These are phyloP conservation scores for Smittium culicis DNA, from an alignment of 371 early-diverging fungal species.

Conservation along the genomic window DNA sequence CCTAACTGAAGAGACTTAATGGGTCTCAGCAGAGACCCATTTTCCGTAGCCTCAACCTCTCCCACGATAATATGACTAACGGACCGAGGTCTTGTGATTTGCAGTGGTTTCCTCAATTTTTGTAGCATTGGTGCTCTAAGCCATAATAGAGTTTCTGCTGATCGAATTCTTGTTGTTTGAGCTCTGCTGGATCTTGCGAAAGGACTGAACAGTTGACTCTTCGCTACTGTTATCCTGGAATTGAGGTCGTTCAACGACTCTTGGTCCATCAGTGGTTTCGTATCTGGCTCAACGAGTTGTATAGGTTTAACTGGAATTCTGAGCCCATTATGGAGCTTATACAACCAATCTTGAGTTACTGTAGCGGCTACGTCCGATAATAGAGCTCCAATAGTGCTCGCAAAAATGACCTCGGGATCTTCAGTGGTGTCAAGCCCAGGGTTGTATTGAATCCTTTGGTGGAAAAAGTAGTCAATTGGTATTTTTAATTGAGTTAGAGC, in stretches of 20 bases:
- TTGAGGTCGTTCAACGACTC: background rate
- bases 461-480: background rate
- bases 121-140: background rate
- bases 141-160: background rate
- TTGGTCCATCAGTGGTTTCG: background rate
- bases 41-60: background rate
- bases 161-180: background rate
- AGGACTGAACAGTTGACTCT: background rate
- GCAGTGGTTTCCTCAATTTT: background rate
- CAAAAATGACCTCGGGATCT: background rate
- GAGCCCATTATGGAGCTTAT: background rate
- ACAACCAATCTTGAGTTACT: background rate
- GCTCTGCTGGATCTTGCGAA: background rate
- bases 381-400: background rate
- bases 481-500: background rate
- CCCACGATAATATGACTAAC: background rate
- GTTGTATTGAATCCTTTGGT: background rate
- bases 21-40: background rate
- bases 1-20: background rate
- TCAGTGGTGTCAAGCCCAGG: background rate
- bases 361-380: background rate
- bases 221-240: background rate
- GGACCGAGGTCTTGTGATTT: background rate
- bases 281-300: background rate
- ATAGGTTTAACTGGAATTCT: background rate